Percentiles rank a stretch among this genome's conserved stretches.
These are phyloP conservation scores for Melaleuca quinquenervia DNA, from an alignment of 345 rosid genomes.

Conservation along the genomic window DNA sequence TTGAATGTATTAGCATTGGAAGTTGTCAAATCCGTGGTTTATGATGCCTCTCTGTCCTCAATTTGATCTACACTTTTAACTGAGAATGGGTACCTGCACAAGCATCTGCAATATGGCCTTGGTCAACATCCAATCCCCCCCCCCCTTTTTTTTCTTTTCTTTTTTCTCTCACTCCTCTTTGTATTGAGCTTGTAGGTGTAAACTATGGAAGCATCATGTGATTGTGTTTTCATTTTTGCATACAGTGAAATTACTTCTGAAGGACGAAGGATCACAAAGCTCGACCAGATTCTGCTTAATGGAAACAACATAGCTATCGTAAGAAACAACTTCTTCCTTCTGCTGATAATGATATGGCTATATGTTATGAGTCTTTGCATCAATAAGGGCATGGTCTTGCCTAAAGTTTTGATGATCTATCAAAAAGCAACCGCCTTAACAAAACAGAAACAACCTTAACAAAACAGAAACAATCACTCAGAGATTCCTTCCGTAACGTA, in stretches of 20 bases:
- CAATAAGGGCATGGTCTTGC: neutral
- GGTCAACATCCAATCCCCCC: neutral
- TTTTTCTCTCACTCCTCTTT: neutral
- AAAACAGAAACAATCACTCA: neutral
- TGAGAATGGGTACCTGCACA: neutral
- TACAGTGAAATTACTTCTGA: slow-evolving; percentile 84
- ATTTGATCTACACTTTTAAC: neutral
- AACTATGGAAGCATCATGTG: neutral
- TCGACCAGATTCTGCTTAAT: slow-evolving; percentile 86
- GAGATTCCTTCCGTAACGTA: neutral
- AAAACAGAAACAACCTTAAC: neutral
- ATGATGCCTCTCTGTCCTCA: neutral
- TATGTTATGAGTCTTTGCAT: neutral
- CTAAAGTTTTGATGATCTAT: neutral
- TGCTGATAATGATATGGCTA: neutral
- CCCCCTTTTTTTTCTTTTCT: neutral
- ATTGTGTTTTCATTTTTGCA: neutral
- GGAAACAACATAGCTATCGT: slow-evolving; percentile 96
- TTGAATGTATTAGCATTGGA: neutral
- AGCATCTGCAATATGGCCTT: neutral
- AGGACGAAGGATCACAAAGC: slow-evolving; percentile 88
- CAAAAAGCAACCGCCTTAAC: neutral
- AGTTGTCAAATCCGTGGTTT: neutral
- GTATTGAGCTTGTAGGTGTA: neutral
- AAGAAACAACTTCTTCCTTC: slow-evolving; percentile 15